Evolutionary conservation across 345 rosid genomes (phyloP).

Genomic region (Camelina neglecta): DNA sequence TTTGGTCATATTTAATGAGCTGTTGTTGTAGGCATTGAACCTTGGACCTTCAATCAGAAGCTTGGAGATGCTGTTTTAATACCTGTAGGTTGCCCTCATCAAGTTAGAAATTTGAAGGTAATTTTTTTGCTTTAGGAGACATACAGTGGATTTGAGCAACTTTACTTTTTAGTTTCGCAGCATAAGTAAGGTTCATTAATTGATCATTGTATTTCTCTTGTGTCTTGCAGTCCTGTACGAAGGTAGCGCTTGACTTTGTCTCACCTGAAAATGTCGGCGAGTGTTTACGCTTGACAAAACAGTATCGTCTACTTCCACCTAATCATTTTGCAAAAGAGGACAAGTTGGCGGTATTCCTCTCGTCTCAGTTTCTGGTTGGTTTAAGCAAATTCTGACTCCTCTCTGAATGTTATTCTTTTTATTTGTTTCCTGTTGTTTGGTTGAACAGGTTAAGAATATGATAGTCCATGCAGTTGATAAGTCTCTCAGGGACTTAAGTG

Average conservation of each 20-base stretch:
- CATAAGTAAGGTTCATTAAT: not conserved
- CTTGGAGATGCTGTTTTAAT: constrained; percentile 47
- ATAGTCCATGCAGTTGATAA: constrained; percentile 19
- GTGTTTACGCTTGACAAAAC: constrained; percentile 61
- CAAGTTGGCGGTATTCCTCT: constrained; percentile 56
- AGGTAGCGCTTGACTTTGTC: constrained; percentile 70
- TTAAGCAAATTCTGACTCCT: not conserved
- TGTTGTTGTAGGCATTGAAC: constrained; percentile 43
- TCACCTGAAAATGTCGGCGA: constrained; percentile 66
- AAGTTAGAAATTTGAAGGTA: constrained; percentile 48
- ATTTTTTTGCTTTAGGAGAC: not conserved
- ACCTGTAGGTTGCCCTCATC: constrained; percentile 49
- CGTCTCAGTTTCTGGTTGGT: not conserved
- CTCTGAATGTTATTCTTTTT: not conserved
- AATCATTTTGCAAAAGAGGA: constrained; percentile 64
- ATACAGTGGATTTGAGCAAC: not conserved
- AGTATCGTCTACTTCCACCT: constrained; percentile 62
- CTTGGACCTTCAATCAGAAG: constrained; percentile 48
- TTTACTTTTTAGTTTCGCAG: not conserved
- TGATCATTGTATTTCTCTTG: not conserved
- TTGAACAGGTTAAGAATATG: constrained; percentile 44
- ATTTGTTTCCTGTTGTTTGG: constrained; percentile 1
- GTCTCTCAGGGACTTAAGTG: not conserved
- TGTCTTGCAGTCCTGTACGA: constrained; percentile 61
- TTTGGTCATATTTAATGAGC: constrained; percentile 1